phyloP scores from a whole-genome alignment of 2,329 filamentous ascomycete species.

The Chrysoporthe cubensis region DNA sequence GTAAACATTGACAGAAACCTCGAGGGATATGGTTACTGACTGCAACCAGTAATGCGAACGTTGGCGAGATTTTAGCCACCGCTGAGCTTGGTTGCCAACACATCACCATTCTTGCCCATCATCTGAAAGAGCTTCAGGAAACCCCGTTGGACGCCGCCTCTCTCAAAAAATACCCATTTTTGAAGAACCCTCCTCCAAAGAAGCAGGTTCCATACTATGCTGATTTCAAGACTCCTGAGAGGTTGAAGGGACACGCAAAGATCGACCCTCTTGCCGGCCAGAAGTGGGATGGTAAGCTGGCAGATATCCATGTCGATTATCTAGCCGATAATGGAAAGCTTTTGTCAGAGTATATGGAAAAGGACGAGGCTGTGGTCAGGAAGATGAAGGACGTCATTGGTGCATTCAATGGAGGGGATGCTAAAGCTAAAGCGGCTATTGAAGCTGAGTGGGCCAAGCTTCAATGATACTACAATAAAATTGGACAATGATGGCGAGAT shows the following conservation, averaged over 20 bases:
- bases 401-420: too few species aligned
- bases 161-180: slow-evolving; percentile 20
- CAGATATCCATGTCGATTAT: neutral
- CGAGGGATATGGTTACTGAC: too few species aligned
- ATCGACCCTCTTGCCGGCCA: slow-evolving; percentile 1
- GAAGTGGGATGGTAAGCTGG: neutral
- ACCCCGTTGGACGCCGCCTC: slow-evolving; percentile 26
- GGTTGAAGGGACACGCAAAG: neutral
- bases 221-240: neutral
- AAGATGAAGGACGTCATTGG: too few species aligned
- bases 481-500: too few species aligned
- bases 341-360: neutral
- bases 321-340: neutral
- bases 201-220: too few species aligned
- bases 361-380: too few species aligned
- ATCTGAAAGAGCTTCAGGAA: slow-evolving; percentile 7
- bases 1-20: too few species aligned
- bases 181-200: neutral
- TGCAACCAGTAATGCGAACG: too few species aligned
- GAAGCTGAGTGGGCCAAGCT: too few species aligned
- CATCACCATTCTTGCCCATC: neutral
- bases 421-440: too few species aligned
- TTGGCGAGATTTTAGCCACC: slow-evolving; percentile 4
- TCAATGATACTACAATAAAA: too few species aligned
- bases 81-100: slow-evolving; percentile 8